phyloP scores from a whole-genome alignment of 495 filamentous ascomycete genomes.

The Podospora appendiculata region DNA sequence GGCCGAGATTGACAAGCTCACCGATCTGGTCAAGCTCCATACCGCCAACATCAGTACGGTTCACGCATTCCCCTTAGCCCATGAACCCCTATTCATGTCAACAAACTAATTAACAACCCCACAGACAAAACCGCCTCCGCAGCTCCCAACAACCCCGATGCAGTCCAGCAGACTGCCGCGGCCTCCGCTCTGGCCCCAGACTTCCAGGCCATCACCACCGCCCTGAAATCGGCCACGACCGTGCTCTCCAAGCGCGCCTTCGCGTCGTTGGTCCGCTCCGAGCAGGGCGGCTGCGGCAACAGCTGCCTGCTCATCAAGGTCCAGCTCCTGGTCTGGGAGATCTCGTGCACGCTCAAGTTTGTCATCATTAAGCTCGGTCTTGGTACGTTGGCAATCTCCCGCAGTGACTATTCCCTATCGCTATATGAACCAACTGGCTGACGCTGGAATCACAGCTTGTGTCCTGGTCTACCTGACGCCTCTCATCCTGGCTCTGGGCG shows the following conservation, averaged over 20 bases:
- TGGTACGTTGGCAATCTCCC: conserved; percentile 14
- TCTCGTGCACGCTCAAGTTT: conserved; percentile 25
- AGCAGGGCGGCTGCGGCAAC: conserved; percentile 1
- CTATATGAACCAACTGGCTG: too few species aligned
- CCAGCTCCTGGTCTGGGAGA: conserved; percentile 27
- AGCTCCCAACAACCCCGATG: conserved; percentile 16
- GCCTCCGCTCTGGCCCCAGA: conserved; percentile 24
- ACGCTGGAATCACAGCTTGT: conserved; percentile 12
- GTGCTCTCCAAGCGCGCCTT: conserved; percentile 24
- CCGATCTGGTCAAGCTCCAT: conserved; percentile 20
- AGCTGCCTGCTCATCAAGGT: conserved; percentile 17
- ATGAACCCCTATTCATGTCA: neutral
- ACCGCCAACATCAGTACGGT: conserved; percentile 30
- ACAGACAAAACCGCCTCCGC: conserved; percentile 19
- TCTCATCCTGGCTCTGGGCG: conserved; percentile 23
- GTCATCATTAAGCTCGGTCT: conserved; percentile 31
- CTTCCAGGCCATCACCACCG: conserved; percentile 23
- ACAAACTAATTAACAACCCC: neutral
- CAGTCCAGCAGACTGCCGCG: conserved; percentile 16
- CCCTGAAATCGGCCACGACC: conserved; percentile 19
- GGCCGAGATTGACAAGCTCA: conserved; percentile 21
- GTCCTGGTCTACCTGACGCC: conserved; percentile 26
- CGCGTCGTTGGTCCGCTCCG: neutral
- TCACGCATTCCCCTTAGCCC: neutral
- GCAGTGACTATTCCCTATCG: too few species aligned